Conservation (phyloP, 164 flowering plant genomes). For the Dillenia suffruticosa region DNA sequence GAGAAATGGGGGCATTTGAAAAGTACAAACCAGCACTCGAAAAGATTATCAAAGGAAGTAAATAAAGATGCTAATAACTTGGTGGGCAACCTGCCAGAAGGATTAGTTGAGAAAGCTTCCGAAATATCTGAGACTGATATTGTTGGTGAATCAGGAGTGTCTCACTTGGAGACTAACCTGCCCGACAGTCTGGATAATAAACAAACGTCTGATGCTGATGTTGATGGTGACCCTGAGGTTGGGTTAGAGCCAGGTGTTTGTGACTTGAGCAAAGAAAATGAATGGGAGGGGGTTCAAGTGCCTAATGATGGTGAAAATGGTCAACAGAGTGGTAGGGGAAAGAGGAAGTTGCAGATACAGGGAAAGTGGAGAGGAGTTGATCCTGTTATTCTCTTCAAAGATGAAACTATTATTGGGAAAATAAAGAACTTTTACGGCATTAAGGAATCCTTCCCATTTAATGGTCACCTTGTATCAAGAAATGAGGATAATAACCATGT, state of each 20-base stretch:
- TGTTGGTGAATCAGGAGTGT: too few relatives aligned
- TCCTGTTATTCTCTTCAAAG: constrained; percentile 80
- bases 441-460: constrained; percentile 63
- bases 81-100: too few relatives aligned
- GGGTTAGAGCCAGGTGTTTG: constrained; percentile 21
- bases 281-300: constrained; percentile 24
- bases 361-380: constrained; percentile 96
- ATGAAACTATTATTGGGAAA: constrained; percentile 47
- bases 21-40: too few relatives aligned
- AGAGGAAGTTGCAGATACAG: constrained; percentile 67
- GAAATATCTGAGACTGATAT: too few relatives aligned
- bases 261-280: constrained; percentile 20
- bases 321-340: constrained; percentile 27
- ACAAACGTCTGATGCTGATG: constrained; percentile 21
- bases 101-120: too few relatives aligned
- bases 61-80: too few relatives aligned
- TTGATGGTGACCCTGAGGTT: constrained; percentile 27
- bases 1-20: too few relatives aligned
- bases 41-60: too few relatives aligned
- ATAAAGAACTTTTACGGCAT: constrained; percentile 83
- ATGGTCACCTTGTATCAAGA: constrained; percentile 78
- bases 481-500: constrained; percentile 65
- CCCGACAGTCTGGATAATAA: not conserved
- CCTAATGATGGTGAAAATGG: constrained; percentile 25
- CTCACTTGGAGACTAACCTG: too few relatives aligned